These are phyloP conservation scores for Fusarium sp. DNA, from an alignment of 2,329 filamentous ascomycete genomes.

Conservation along the genomic window DNA sequence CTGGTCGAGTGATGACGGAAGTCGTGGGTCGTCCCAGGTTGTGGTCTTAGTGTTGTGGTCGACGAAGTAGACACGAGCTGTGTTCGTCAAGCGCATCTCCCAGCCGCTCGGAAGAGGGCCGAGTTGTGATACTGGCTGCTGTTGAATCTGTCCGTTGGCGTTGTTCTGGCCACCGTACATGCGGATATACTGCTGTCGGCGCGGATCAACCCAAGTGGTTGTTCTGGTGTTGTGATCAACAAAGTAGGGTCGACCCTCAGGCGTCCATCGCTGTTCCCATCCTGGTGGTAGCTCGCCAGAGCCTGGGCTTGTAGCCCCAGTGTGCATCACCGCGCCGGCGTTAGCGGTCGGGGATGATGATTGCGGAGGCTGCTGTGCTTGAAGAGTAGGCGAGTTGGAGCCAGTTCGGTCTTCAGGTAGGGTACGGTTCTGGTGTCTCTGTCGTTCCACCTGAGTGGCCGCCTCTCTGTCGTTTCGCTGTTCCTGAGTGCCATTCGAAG, in stretches of 20 bases:
- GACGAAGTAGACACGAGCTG: conserved; percentile 97
- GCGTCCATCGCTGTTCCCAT: conserved; percentile 96
- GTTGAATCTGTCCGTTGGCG: conserved; percentile 88
- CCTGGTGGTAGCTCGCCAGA: conserved; percentile 94
- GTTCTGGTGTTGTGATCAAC: conserved; percentile 98
- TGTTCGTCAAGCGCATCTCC: conserved; percentile 99
- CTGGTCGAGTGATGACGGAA: conserved; percentile 96
- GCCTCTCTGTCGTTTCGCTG: conserved; percentile 82
- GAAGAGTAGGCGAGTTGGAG: conserved; percentile 87
- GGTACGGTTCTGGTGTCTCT: conserved; percentile 94
- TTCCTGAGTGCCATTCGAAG: conserved; percentile 80
- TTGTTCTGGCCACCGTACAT: conserved; percentile 95
- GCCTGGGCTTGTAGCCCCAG: conserved; percentile 90
- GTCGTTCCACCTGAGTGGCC: conserved; percentile 91
- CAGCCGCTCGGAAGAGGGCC: conserved; percentile 95
- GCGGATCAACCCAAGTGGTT: conserved; percentile 97
- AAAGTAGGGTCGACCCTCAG: conserved; percentile 95
- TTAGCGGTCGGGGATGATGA: conserved; percentile 50
- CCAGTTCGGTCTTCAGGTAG: conserved; percentile 95
- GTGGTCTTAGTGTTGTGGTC: conserved; percentile 99
- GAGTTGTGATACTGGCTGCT: conserved; percentile 96
- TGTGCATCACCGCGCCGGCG: conserved; percentile 89
- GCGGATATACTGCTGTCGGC: conserved; percentile 96
- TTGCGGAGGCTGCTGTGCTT: conserved; percentile 61
- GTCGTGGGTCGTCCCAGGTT: conserved; percentile 96